Evolutionary conservation across 208 protist species (phyloP).

Genomic region (Crithidia brevicula): DNA sequence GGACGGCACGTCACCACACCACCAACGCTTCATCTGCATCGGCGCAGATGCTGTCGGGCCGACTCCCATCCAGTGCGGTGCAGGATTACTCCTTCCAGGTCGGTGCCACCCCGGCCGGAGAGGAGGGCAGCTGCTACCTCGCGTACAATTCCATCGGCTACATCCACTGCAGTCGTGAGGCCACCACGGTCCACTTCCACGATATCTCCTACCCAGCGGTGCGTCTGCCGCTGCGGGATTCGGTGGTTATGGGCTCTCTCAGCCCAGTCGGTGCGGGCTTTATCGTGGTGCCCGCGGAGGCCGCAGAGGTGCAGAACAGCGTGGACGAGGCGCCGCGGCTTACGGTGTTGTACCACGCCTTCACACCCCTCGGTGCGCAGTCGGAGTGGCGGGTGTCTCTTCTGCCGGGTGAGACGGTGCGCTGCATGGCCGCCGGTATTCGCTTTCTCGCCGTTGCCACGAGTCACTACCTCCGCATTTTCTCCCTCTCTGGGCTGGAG

Average conservation of each 20-base stretch:
- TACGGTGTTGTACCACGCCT: conserved; percentile 76
- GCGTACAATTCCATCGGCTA: conserved; percentile 89
- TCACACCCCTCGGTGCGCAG: conserved; percentile 77
- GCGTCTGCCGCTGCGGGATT: conserved; percentile 58
- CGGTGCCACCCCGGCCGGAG: conserved; percentile 69
- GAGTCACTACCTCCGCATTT: conserved; percentile 79
- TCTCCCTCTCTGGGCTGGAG: conserved; percentile 85
- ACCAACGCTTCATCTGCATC: neutral
- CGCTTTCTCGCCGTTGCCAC: conserved; percentile 80
- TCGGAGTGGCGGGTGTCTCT: conserved; percentile 80
- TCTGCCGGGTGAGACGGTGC: conserved; percentile 72
- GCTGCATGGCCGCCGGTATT: conserved; percentile 76
- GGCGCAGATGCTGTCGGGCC: neutral
- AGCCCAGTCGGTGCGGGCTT: conserved; percentile 81
- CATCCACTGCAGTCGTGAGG: conserved; percentile 64
- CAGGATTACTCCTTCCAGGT: conserved; percentile 85
- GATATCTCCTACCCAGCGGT: conserved; percentile 76
- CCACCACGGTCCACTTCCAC: conserved; percentile 83
- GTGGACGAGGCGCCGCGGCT: conserved; percentile 57
- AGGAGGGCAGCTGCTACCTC: conserved; percentile 79
- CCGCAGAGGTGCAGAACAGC: conserved; percentile 35
- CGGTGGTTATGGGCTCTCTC: conserved; percentile 75
- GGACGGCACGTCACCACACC: neutral
- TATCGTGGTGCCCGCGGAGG: conserved; percentile 43
- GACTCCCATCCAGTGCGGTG: conserved; percentile 1